Percentiles rank a stretch among this genome's conserved stretches.
Conservation (phyloP, 352 stramenopile species). For the Phytopythium mirpurense region DNA sequence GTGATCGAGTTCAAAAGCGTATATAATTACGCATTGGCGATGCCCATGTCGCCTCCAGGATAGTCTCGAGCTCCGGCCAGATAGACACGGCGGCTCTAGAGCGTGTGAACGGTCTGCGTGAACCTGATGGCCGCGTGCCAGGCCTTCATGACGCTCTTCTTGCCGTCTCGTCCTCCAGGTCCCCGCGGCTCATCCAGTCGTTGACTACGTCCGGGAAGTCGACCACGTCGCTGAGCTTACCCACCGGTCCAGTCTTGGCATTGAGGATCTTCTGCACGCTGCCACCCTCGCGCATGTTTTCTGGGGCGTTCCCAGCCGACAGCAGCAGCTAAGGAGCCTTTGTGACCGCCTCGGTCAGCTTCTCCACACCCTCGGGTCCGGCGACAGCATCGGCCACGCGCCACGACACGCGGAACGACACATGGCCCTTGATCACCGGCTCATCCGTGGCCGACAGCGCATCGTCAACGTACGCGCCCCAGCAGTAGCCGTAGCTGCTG, state of each 20-base stretch:
- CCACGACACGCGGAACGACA: constrained; percentile 29
- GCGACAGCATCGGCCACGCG: constrained; percentile 13
- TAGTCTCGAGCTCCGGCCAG: no score
- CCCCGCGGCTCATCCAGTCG: constrained; percentile 54
- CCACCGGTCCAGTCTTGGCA: constrained; percentile 9
- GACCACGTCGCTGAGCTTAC: constrained; percentile 19
- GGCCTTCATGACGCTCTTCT: constrained; percentile 31
- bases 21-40: no score
- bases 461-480: constrained; percentile 25
- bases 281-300: constrained; percentile 25
- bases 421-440: constrained; percentile 18
- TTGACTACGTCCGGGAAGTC: constrained; percentile 46
- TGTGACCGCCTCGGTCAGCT: constrained; percentile 28
- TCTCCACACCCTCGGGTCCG: constrained; percentile 26
- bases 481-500: constrained; percentile 37
- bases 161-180: constrained; percentile 32
- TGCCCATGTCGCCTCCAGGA: no score
- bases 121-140: constrained; percentile 31
- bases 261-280: constrained; percentile 41
- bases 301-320: constrained; percentile 32
- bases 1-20: no score
- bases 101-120: constrained; percentile 23
- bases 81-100: no score
- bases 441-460: constrained; percentile 3
- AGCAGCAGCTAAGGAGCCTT: constrained; percentile 39